phyloP scores from a whole-genome alignment of 139 green algal species.

The Eudorina sp. region DNA sequence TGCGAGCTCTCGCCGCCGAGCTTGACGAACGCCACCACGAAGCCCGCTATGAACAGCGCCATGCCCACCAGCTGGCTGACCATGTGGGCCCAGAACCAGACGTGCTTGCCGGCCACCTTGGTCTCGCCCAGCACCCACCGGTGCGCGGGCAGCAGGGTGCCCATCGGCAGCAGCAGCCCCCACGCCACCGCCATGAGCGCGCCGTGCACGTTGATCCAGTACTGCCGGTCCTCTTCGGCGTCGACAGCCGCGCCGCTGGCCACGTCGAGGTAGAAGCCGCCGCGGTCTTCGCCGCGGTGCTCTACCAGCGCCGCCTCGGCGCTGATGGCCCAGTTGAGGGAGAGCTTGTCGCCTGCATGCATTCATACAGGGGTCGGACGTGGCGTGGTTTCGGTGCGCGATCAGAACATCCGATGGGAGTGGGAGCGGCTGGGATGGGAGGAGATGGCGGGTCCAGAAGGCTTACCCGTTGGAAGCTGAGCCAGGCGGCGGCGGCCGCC shows the following conservation, averaged over 20 bases:
- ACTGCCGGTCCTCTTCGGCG: background rate
- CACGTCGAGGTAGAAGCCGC: conserved; percentile 26
- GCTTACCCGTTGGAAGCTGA: background rate
- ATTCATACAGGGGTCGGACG: background rate
- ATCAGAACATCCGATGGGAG: background rate
- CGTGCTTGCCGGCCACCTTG: background rate
- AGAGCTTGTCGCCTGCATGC: background rate
- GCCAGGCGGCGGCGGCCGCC: background rate
- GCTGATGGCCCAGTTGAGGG: conserved; percentile 32
- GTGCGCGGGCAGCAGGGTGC: conserved; percentile 38
- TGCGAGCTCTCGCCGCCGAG: background rate
- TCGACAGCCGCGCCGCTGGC: background rate
- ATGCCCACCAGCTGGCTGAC: conserved; percentile 30
- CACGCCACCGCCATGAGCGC: conserved; percentile 52
- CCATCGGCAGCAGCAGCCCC: conserved; percentile 48
- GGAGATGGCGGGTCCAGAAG: background rate
- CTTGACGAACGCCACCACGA: conserved; percentile 34
- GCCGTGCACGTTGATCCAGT: conserved; percentile 52
- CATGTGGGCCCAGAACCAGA: conserved; percentile 40
- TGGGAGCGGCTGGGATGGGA: background rate
- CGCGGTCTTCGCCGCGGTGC: background rate
- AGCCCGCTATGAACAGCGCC: conserved; percentile 34
- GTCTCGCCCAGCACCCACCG: conserved; percentile 23
- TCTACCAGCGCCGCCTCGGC: background rate
- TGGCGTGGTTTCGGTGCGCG: background rate